Percentiles rank a stretch among this genome's conserved stretches.
phyloP scores from a whole-genome alignment of 495 filamentous ascomycete species.

The Hypoxylon intermedium region DNA sequence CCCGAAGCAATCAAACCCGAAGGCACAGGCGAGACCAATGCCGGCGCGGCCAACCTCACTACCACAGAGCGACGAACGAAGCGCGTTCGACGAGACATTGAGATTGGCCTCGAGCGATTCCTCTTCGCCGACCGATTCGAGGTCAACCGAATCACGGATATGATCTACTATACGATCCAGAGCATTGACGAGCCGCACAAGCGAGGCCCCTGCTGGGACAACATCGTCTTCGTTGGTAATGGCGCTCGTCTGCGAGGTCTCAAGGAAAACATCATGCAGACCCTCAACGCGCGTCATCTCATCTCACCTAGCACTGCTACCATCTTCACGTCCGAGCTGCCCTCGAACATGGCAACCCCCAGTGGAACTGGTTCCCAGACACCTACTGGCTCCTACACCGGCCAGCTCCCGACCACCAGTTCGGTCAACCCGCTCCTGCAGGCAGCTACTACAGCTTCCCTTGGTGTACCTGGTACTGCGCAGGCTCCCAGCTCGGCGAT shows the following conservation, averaged over 20 bases:
- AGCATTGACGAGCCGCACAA: slow-evolving; percentile 78
- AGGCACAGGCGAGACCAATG: slow-evolving; percentile 15
- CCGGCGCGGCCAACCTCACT: slow-evolving; percentile 9
- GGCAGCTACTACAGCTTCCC: slow-evolving; percentile 79
- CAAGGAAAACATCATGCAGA: slow-evolving; percentile 82
- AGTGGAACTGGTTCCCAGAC: slow-evolving; percentile 91
- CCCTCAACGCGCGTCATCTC: slow-evolving; percentile 79
- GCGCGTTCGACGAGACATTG: slow-evolving; percentile 72
- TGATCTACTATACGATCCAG: slow-evolving; percentile 81
- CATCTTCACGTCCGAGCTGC: slow-evolving; percentile 96
- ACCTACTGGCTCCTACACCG: slow-evolving; percentile 69
- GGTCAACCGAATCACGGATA: slow-evolving; percentile 78
- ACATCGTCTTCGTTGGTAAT: slow-evolving; percentile 84
- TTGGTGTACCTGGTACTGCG: slow-evolving; percentile 58
- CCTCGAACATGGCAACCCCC: slow-evolving; percentile 87
- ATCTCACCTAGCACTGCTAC: slow-evolving; percentile 89
- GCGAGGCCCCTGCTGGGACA: slow-evolving; percentile 88
- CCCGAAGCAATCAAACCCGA: slow-evolving; percentile 29
- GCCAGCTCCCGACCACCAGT: slow-evolving; percentile 55
- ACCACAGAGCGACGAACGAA: slow-evolving; percentile 47
- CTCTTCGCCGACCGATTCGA: slow-evolving; percentile 75
- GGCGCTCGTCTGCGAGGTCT: slow-evolving; percentile 84
- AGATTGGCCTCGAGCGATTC: slow-evolving; percentile 89
- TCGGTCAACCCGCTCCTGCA: slow-evolving; percentile 91
- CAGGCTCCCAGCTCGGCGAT: slow-evolving; percentile 47